Conservation (phyloP, 768 basidiomycete genomes). For the Phanerochaete sordida region DNA sequence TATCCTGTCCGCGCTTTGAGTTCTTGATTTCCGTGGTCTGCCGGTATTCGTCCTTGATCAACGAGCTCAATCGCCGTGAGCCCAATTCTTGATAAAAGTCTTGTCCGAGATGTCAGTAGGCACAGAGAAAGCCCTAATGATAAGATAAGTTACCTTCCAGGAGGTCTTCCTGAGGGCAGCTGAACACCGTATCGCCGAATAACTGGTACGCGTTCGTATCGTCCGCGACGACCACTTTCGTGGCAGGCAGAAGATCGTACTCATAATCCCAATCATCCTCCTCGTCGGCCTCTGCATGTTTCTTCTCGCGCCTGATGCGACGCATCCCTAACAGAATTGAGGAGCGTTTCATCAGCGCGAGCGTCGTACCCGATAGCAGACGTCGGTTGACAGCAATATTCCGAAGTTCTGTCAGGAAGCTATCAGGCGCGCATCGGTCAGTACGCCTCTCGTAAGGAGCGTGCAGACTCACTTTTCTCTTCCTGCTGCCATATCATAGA, state of each 20-base stretch:
- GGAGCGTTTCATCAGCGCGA: constrained; percentile 62
- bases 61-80: constrained; percentile 62
- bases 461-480: constrained; percentile 52
- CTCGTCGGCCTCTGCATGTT: constrained; percentile 50
- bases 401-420: constrained; percentile 79
- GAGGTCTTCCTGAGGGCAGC: constrained; percentile 86
- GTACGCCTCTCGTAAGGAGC: neutral
- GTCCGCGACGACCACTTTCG: constrained; percentile 79
- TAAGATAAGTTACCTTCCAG: constrained; percentile 61
- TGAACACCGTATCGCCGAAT: constrained; percentile 74
- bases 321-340: constrained; percentile 75
- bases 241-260: constrained; percentile 69
- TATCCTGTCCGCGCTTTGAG: constrained; percentile 46
- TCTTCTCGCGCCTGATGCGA: constrained; percentile 44
- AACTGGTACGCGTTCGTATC: constrained; percentile 77
- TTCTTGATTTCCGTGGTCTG: constrained; percentile 48
- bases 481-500: constrained; percentile 70
- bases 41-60: constrained; percentile 78
- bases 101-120: constrained; percentile 23
- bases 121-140: neutral
- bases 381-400: constrained; percentile 77
- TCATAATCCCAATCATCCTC: constrained; percentile 65
- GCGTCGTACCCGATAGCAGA: constrained; percentile 47
- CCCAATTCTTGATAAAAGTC: constrained; percentile 79
- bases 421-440: constrained; percentile 24